phyloP scores from a whole-genome alignment of 345 rosid genomes.

The Gossypioides kirkii region DNA sequence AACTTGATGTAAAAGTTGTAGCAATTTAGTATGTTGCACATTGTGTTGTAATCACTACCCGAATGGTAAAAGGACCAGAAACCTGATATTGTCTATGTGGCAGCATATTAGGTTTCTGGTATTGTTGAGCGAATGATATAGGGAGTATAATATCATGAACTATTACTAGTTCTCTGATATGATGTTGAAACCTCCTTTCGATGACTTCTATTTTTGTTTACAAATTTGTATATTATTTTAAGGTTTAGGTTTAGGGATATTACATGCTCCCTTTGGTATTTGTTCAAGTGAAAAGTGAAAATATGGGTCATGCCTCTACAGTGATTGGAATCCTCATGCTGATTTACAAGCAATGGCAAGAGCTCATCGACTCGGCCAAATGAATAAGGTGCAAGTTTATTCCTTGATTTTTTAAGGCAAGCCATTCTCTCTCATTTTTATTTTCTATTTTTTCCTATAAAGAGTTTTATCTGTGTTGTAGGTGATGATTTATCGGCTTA shows the following conservation, averaged over 20 bases:
- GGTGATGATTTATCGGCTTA: slow-evolving; percentile 96
- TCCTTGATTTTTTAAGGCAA: slow-evolving; percentile 2
- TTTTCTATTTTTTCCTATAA: background rate
- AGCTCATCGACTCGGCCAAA: slow-evolving; percentile 99
- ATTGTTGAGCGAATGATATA: background rate
- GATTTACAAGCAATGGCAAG: slow-evolving; percentile 99
- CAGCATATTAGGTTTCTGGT: background rate
- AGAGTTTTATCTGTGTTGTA: slow-evolving; percentile 30
- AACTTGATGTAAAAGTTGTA: background rate
- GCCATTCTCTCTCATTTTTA: background rate
- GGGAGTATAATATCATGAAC: background rate
- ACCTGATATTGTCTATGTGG: background rate
- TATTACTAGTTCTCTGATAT: background rate
- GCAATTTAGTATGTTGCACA: background rate
- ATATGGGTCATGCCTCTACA: slow-evolving; percentile 31
- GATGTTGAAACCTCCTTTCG: background rate
- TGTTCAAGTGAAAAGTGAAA: background rate
- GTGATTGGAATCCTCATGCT: slow-evolving; percentile 99
- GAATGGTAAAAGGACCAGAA: background rate
- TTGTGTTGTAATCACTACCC: background rate
- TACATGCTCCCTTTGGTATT: background rate
- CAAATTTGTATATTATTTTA: background rate
- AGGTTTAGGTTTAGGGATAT: background rate
- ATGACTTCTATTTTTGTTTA: background rate
- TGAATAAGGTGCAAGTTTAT: slow-evolving; percentile 64